Evolutionary conservation across 495 filamentous ascomycete species (phyloP).

Genomic region (Staphylotrichum longicolle): DNA sequence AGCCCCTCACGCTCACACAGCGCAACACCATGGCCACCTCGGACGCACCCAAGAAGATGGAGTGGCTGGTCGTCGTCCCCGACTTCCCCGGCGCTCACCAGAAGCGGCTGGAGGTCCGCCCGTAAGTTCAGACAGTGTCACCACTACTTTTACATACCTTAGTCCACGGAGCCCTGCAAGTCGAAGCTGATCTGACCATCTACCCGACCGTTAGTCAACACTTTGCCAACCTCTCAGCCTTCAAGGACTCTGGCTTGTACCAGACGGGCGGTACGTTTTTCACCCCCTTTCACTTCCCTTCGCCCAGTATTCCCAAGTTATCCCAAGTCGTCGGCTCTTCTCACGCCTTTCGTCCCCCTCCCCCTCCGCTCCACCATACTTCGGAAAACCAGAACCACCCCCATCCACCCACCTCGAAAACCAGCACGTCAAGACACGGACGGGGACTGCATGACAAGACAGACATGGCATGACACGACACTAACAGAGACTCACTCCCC

Average conservation of each 20-base stretch:
- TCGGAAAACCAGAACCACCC: not conserved
- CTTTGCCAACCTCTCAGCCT: slow-evolving; percentile 49
- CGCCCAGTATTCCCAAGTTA: no score
- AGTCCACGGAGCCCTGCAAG: not conserved
- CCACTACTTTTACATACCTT: no score
- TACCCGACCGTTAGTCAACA: slow-evolving; percentile 43
- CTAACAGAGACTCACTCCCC: not conserved
- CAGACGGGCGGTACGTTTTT: slow-evolving; percentile 57
- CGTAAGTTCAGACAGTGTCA: slow-evolving; percentile 48
- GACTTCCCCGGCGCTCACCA: slow-evolving; percentile 66
- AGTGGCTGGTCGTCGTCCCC: slow-evolving; percentile 84
- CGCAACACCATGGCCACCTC: slow-evolving; percentile 43
- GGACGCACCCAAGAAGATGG: slow-evolving; percentile 52
- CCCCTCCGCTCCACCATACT: not conserved
- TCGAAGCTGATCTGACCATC: no score
- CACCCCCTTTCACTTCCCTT: no score
- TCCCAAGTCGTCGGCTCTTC: no score
- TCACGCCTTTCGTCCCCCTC: not conserved
- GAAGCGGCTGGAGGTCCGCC: slow-evolving; percentile 68
- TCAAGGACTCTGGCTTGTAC: slow-evolving; percentile 46
- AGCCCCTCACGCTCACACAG: not conserved
- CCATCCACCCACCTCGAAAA: not conserved
- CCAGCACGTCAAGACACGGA: not conserved
- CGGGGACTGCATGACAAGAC: no score
- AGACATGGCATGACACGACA: not conserved